These are phyloP conservation scores for Cystobasidium tubakii DNA, from an alignment of 768 basidiomycete species.

Conservation along the genomic window DNA sequence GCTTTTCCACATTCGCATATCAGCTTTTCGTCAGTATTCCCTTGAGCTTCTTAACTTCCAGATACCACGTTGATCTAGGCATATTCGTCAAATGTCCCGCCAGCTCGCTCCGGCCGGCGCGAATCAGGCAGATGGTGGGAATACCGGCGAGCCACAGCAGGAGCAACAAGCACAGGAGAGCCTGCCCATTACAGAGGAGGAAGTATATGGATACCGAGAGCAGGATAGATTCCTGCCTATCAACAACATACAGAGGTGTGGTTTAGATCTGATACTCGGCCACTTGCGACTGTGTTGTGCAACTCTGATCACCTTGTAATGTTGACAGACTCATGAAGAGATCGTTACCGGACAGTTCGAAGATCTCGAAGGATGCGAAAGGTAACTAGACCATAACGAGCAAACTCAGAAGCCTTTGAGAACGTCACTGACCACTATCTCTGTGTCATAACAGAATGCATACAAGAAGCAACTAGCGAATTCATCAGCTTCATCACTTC, in stretches of 20 bases:
- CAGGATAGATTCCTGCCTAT: slow-evolving; percentile 54
- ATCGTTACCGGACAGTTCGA: slow-evolving; percentile 78
- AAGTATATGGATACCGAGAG: slow-evolving; percentile 29
- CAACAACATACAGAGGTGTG: slow-evolving; percentile 78
- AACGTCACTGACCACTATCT: neutral
- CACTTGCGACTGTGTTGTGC: too few relatives aligned
- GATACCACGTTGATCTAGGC: neutral
- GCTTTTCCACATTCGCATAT: neutral
- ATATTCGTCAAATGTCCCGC: slow-evolving; percentile 4
- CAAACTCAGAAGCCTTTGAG: neutral
- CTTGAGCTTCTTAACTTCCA: too few relatives aligned
- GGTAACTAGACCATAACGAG: neutral
- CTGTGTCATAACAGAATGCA: slow-evolving; percentile 59
- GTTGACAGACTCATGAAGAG: slow-evolving; percentile 72
- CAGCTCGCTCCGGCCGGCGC: slow-evolving; percentile 28
- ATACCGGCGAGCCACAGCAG: neutral
- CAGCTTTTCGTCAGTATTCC: too few relatives aligned
- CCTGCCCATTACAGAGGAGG: slow-evolving; percentile 34
- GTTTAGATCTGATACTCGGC: too few relatives aligned
- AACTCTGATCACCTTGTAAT: neutral
- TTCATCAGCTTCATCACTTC: slow-evolving; percentile 97
- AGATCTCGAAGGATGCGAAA: slow-evolving; percentile 96
- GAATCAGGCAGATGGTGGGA: neutral
- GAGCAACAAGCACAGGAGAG: slow-evolving; percentile 6
- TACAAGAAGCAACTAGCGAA: slow-evolving; percentile 96